A percentile compares a stretch with the other conserved stretches of the same genome.
Conservation (phyloP, 2,329 filamentous ascomycete species). For the Sordariomycetes sp. region DNA sequence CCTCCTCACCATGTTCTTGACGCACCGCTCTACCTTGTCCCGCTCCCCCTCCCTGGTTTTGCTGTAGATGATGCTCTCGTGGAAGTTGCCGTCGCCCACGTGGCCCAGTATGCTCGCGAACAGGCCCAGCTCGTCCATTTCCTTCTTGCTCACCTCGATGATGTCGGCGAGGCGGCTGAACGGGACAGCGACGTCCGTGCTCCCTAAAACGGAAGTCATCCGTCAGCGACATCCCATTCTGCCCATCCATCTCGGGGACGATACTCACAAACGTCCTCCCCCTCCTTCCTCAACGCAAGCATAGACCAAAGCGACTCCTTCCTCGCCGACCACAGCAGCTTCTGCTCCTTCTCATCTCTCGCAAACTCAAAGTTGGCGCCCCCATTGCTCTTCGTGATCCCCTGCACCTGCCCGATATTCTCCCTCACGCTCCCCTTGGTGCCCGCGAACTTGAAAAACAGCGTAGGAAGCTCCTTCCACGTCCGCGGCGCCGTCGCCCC, state of each 20-base stretch:
- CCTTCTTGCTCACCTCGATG: slow-evolving; percentile 73
- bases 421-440: slow-evolving; percentile 67
- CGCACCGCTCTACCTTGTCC: slow-evolving; percentile 64
- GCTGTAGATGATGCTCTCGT: slow-evolving; percentile 85
- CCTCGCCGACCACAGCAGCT: slow-evolving; percentile 65
- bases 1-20: slow-evolving; percentile 83
- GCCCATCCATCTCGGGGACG: slow-evolving; percentile 4
- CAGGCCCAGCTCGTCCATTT: slow-evolving; percentile 72
- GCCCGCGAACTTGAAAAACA: slow-evolving; percentile 81
- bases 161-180: slow-evolving; percentile 64
- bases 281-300: slow-evolving; percentile 51
- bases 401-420: slow-evolving; percentile 56
- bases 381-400: slow-evolving; percentile 51
- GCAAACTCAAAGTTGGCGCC: slow-evolving; percentile 66
- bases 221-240: background rate
- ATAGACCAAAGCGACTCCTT: slow-evolving; percentile 82
- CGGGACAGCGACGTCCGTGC: slow-evolving; percentile 73
- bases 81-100: slow-evolving; percentile 90
- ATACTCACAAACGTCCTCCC: slow-evolving; percentile 58
- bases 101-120: slow-evolving; percentile 85
- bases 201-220: slow-evolving; percentile 32
- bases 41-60: slow-evolving; percentile 53
- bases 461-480: slow-evolving; percentile 64
- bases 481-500: slow-evolving; percentile 53
- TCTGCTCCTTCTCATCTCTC: slow-evolving; percentile 54